Evolutionary conservation across 2,329 filamentous ascomycete genomes (phyloP).

Genomic region (Penicillium vulpinum): DNA sequence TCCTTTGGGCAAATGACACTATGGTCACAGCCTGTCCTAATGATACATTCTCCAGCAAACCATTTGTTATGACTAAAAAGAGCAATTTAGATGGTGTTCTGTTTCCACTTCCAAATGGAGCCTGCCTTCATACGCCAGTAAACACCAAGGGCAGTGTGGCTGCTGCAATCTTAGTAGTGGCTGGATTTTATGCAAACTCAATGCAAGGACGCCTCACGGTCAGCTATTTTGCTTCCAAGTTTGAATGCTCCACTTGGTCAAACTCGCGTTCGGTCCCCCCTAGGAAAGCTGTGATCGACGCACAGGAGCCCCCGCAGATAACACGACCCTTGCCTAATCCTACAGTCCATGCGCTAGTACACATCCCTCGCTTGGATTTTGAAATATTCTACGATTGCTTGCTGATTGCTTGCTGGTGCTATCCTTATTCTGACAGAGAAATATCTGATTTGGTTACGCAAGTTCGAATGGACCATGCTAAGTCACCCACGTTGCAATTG

Average conservation of each 20-base stretch:
- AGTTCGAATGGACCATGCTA: background rate
- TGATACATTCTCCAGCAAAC: background rate
- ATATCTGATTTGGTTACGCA: background rate
- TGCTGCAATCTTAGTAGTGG: background rate
- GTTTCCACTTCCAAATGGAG: background rate
- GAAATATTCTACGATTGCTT: no score
- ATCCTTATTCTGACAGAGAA: background rate
- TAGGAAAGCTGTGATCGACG: background rate
- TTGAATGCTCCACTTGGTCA: background rate
- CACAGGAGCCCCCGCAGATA: background rate
- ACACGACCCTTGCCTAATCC: conserved; percentile 10
- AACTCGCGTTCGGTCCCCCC: background rate
- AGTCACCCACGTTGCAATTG: background rate
- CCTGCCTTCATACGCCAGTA: background rate
- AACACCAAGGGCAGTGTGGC: background rate
- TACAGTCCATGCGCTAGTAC: background rate
- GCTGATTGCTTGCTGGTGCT: background rate
- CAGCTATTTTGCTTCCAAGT: background rate
- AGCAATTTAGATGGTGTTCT: background rate
- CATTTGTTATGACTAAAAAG: background rate
- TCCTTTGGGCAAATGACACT: background rate
- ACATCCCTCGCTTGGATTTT: background rate
- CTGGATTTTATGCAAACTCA: background rate
- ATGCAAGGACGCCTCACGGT: background rate
- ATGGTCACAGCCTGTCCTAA: background rate